Conservation (phyloP, 106 monocot species). For the Xerophyta viscosa region DNA sequence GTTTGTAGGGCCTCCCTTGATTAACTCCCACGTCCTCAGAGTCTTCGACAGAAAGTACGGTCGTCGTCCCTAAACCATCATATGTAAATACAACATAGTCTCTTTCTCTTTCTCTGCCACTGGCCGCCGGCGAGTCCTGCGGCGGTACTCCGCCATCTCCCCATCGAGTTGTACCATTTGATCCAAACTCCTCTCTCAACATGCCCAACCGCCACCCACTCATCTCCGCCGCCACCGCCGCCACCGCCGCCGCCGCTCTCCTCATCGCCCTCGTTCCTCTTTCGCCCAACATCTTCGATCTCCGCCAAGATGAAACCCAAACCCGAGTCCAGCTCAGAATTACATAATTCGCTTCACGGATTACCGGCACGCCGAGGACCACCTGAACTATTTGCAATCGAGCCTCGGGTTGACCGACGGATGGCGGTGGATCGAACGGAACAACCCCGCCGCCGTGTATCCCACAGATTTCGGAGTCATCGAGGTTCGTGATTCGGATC, state of each 20-base stretch:
- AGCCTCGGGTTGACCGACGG: conserved; percentile 16
- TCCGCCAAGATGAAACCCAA: neutral
- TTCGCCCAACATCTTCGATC: conserved; percentile 1
- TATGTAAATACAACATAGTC: too few relatives aligned
- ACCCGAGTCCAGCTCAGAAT: conserved; percentile 19
- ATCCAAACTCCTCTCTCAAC: neutral
- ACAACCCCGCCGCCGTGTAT: conserved; percentile 59
- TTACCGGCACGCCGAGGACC: conserved; percentile 55
- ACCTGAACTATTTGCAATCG: conserved; percentile 54
- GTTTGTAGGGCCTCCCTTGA: too few relatives aligned
- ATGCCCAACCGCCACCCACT: too few relatives aligned
- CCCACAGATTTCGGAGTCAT: conserved; percentile 91
- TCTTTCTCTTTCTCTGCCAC: too few relatives aligned
- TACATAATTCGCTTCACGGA: conserved; percentile 69
- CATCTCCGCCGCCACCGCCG: conserved; percentile 6
- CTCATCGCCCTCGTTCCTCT: conserved; percentile 24
- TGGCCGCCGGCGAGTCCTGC: too few relatives aligned
- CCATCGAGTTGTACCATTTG: neutral
- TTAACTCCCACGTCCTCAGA: too few relatives aligned
- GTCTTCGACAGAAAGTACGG: too few relatives aligned
- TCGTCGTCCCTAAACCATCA: too few relatives aligned
- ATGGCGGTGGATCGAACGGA: conserved; percentile 82
- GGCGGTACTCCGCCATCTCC: neutral
- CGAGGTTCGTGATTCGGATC: conserved; percentile 33
- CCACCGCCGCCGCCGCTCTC: conserved; percentile 8